Conservation (phyloP, 805 yeast species). For the Yamadazyma paraphyllophila region DNA sequence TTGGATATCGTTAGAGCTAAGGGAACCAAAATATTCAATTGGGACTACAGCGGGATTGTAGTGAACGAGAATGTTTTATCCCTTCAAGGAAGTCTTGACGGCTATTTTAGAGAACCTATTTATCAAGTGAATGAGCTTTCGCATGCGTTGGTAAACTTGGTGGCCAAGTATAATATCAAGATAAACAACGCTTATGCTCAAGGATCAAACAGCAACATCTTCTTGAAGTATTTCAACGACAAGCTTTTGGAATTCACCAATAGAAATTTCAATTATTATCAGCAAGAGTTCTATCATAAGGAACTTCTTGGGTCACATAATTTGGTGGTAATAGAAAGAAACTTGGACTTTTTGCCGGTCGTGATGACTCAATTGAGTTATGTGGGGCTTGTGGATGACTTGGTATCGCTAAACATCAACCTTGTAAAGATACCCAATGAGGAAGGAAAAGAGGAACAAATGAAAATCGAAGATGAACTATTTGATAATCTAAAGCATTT, state of each 20-base stretch:
- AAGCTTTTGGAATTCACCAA: conserved; percentile 36
- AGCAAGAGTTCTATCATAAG: conserved; percentile 33
- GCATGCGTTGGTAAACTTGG: conserved; percentile 44
- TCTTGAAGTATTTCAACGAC: conserved; percentile 43
- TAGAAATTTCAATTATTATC: conserved; percentile 33
- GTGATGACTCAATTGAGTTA: conserved; percentile 76
- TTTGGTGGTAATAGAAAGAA: conserved; percentile 74
- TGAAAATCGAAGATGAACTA: conserved; percentile 45
- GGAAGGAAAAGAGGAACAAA: conserved; percentile 15
- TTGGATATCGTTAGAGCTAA: conserved; percentile 8
- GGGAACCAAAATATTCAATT: conserved; percentile 44
- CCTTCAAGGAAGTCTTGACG: conserved; percentile 38
- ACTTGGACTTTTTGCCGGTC: conserved; percentile 70
- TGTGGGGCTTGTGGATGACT: conserved; percentile 77
- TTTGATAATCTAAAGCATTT: conserved; percentile 54
- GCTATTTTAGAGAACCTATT: conserved; percentile 45
- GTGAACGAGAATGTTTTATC: conserved; percentile 43
- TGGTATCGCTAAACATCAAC: conserved; percentile 50
- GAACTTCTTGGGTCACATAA: conserved; percentile 56
- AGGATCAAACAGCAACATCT: conserved; percentile 54
- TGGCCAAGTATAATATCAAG: conserved; percentile 36
- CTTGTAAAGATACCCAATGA: conserved; percentile 20
- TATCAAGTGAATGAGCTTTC: conserved; percentile 49
- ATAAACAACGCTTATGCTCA: conserved; percentile 57
- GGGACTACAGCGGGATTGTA: conserved; percentile 45